Percentiles rank a stretch among this genome's conserved stretches.
These are phyloP conservation scores for Ceratocystis colombiana DNA, from an alignment of 2,329 filamentous ascomycete genomes.

Conservation along the genomic window DNA sequence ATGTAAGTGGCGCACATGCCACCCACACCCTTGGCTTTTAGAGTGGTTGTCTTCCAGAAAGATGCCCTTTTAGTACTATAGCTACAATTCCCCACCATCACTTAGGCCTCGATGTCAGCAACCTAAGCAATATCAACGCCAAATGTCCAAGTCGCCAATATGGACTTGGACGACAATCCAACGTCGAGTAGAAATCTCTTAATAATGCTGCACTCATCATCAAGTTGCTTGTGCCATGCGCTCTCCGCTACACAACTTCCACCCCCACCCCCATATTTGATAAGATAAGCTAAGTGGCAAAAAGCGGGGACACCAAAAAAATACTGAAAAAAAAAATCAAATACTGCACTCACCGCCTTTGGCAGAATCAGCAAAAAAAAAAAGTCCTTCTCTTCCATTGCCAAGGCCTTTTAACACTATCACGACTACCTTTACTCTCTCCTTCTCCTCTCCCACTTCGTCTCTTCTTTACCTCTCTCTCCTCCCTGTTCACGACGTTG, in stretches of 20 bases:
- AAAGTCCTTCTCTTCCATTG: slow-evolving; percentile 18
- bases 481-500: neutral
- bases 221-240: too few species aligned
- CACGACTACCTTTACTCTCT: slow-evolving; percentile 5
- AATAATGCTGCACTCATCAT: too few species aligned
- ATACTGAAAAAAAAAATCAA: slow-evolving; percentile 24
- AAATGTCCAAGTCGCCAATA: too few species aligned
- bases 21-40: neutral
- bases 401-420: neutral
- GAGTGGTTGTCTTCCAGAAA: slow-evolving; percentile 13
- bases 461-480: slow-evolving; percentile 16
- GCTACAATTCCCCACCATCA: neutral
- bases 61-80: neutral
- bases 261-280: slow-evolving; percentile 20
- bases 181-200: too few species aligned
- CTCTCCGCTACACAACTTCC: slow-evolving; percentile 2
- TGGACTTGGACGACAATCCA: too few species aligned
- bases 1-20: slow-evolving; percentile 3
- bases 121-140: too few species aligned
- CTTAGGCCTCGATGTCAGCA: neutral
- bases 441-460: slow-evolving; percentile 7
- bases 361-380: slow-evolving; percentile 20
- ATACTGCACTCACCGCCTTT: slow-evolving; percentile 18
- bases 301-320: slow-evolving; percentile 26
- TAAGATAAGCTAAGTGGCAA: slow-evolving; percentile 28